These are phyloP conservation scores for Ascochyta fabae DNA, from an alignment of 2,329 filamentous ascomycete genomes.

Conservation along the genomic window DNA sequence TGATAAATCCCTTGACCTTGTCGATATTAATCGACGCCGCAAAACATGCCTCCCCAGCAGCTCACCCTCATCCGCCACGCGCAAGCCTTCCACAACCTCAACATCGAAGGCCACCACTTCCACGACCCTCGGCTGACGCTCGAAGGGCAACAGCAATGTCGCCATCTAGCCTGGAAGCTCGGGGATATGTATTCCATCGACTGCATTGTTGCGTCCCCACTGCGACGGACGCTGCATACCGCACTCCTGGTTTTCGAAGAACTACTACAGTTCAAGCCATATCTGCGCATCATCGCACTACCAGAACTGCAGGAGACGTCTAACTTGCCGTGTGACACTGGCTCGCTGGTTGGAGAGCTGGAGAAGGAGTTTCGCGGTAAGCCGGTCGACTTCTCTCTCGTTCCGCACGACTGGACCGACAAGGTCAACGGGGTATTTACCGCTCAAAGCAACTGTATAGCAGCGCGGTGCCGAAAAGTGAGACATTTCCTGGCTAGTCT, in stretches of 20 bases:
- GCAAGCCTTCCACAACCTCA: slow-evolving; percentile 78
- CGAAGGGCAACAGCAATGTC: slow-evolving; percentile 74
- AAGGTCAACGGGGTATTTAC: slow-evolving; percentile 33
- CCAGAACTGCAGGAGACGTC: slow-evolving; percentile 81
- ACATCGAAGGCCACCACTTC: slow-evolving; percentile 68
- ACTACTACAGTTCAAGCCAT: slow-evolving; percentile 42
- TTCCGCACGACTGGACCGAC: slow-evolving; percentile 67
- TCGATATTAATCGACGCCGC: background rate
- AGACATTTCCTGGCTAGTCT: slow-evolving; percentile 15
- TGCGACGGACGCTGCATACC: slow-evolving; percentile 79
- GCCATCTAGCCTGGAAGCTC: slow-evolving; percentile 56
- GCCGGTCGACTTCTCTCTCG: slow-evolving; percentile 66
- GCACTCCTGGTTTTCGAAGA: slow-evolving; percentile 70
- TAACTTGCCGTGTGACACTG: slow-evolving; percentile 75
- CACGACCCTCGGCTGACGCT: slow-evolving; percentile 79
- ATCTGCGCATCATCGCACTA: slow-evolving; percentile 61
- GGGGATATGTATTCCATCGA: slow-evolving; percentile 55
- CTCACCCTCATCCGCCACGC: slow-evolving; percentile 69
- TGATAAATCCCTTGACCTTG: background rate
- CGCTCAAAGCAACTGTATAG: slow-evolving; percentile 48
- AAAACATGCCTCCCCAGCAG: slow-evolving; percentile 17
- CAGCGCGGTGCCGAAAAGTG: slow-evolving; percentile 6
- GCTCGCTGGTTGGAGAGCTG: slow-evolving; percentile 54
- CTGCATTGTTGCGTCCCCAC: slow-evolving; percentile 75
- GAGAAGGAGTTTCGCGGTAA: slow-evolving; percentile 65